These are phyloP conservation scores for Trapa incisa DNA, from an alignment of 345 rosid species.

Conservation along the genomic window DNA sequence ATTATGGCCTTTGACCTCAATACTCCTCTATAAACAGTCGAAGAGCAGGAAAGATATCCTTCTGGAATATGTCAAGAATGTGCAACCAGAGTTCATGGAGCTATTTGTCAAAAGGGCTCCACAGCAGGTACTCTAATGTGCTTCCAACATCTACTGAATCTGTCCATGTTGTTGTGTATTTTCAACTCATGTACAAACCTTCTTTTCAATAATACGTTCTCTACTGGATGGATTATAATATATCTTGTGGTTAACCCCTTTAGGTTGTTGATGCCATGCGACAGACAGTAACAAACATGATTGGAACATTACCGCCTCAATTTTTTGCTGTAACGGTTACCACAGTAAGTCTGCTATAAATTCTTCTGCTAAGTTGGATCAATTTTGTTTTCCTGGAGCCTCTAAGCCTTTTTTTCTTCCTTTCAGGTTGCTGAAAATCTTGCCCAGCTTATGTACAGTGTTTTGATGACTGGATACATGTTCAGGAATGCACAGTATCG, in stretches of 20 bases:
- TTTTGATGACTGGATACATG: conserved; percentile 98
- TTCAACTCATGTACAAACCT: too few relatives aligned
- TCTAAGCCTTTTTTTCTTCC: neutral
- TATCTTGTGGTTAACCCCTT: neutral
- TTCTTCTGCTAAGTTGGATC: neutral
- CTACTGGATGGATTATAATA: neutral
- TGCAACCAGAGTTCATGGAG: conserved; percentile 95
- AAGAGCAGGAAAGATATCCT: conserved; percentile 69
- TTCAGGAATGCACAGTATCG: conserved; percentile 84
- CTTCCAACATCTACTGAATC: neutral
- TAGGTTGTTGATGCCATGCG: conserved; percentile 98
- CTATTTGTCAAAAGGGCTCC: conserved; percentile 85
- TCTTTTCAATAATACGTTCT: neutral
- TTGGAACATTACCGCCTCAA: conserved; percentile 84
- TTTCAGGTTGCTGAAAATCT: conserved; percentile 95
- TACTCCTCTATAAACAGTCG: conserved; percentile 24
- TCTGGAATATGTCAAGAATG: conserved; percentile 87
- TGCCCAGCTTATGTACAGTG: conserved; percentile 93
- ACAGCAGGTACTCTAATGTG: conserved; percentile 35
- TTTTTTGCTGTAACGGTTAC: conserved; percentile 71
- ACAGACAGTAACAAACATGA: conserved; percentile 89
- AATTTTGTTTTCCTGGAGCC: neutral
- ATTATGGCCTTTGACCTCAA: neutral
- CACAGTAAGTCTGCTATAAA: conserved; percentile 44
- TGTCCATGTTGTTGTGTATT: neutral